A percentile compares a stretch with the other conserved stretches of the same genome.
These are phyloP conservation scores for Cornus florida DNA, from an alignment of 148 eudicot genomes.

Conservation along the genomic window DNA sequence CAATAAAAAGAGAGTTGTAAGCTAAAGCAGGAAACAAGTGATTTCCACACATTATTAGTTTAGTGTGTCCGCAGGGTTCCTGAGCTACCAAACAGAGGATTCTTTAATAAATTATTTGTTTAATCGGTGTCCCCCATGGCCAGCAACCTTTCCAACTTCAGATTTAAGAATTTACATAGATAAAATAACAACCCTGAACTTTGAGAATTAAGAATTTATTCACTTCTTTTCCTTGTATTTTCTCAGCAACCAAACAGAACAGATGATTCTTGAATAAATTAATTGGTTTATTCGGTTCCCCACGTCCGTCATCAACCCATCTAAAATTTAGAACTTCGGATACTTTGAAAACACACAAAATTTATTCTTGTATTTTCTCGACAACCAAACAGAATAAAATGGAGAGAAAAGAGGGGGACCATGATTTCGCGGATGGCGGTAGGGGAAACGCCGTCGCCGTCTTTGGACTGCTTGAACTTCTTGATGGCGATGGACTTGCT, in stretches of 20 bases:
- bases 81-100: background rate
- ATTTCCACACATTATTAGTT: background rate
- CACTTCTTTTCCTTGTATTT: background rate
- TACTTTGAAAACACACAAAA: too few relatives aligned
- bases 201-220: too few relatives aligned
- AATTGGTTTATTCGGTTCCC: too few relatives aligned
- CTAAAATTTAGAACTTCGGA: too few relatives aligned
- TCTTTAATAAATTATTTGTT: background rate
- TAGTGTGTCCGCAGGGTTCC: background rate
- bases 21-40: background rate
- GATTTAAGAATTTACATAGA: too few relatives aligned
- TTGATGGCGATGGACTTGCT: constrained; percentile 93
- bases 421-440: constrained; percentile 98
- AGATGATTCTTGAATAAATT: too few relatives aligned
- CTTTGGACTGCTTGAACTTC: constrained; percentile 97
- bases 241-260: background rate
- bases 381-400: background rate
- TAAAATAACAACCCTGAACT: too few relatives aligned
- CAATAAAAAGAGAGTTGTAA: background rate
- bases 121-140: too few relatives aligned
- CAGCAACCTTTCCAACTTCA: too few relatives aligned
- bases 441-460: constrained; percentile 97
- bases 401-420: constrained; percentile 31
- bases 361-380: background rate
- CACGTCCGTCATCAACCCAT: too few relatives aligned